phyloP scores from a whole-genome alignment of 2,329 filamentous ascomycete genomes.

The Pestalotiopsis sp. region DNA sequence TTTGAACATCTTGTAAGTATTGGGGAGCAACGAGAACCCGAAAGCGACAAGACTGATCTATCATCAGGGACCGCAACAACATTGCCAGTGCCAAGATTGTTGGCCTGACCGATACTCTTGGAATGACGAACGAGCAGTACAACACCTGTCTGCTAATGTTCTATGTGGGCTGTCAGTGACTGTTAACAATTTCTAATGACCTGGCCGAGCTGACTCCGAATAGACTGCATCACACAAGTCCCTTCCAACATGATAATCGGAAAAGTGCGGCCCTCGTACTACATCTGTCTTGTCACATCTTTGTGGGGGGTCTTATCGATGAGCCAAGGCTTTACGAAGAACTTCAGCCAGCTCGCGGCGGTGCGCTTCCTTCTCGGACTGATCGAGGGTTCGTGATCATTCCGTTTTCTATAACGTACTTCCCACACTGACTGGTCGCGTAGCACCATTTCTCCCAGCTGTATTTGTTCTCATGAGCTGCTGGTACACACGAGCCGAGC shows the following conservation, averaged over 20 bases:
- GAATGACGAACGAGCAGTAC: slow-evolving; percentile 19
- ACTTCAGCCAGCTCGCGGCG: slow-evolving; percentile 20
- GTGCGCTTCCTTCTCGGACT: slow-evolving; percentile 23
- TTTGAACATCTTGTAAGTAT: slow-evolving; percentile 19
- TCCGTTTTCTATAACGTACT: too few species aligned
- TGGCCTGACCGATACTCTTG: slow-evolving; percentile 14
- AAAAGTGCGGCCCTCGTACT: slow-evolving; percentile 25
- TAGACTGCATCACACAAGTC: slow-evolving; percentile 17
- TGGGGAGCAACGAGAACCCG: neutral
- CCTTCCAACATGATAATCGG: slow-evolving; percentile 24
- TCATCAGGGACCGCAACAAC: slow-evolving; percentile 18
- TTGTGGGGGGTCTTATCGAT: slow-evolving; percentile 31
- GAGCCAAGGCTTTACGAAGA: slow-evolving; percentile 35
- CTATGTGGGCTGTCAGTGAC: slow-evolving; percentile 18
- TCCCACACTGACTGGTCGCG: neutral
- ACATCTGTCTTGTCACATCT: slow-evolving; percentile 24
- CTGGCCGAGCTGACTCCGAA: slow-evolving; percentile 7
- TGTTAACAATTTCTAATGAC: slow-evolving; percentile 11
- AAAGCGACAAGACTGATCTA: neutral
- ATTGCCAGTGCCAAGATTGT: slow-evolving; percentile 22
- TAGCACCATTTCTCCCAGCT: slow-evolving; percentile 23
- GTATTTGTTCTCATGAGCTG: slow-evolving; percentile 22
- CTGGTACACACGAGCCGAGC: slow-evolving; percentile 48
- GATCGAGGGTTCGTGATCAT: slow-evolving; percentile 15
- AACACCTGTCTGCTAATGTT: slow-evolving; percentile 22